Base-by-base conservation (phyloP, 805 yeast species). In the Cephaloascus fragrans region DNA sequence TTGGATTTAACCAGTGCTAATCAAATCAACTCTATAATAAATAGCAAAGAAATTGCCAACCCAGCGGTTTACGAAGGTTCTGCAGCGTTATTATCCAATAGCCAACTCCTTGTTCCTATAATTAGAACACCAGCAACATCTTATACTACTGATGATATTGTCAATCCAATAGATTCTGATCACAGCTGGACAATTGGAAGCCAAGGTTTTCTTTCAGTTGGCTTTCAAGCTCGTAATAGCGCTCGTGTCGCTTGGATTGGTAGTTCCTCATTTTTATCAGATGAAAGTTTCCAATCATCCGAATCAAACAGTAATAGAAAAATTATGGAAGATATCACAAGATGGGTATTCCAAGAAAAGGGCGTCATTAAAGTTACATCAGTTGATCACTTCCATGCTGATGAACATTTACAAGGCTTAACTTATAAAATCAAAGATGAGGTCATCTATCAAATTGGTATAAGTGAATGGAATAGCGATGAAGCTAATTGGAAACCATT, bases 181-280 rank as follows among this genome's bases (percentile, higher is more conserved):
- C 62, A 64, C 17, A 67, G 78, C 3, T 89, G 96, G 95, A 77
- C 84, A 12, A 64, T 78, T 28, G 96, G 96, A 23, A 67, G 77
- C 34, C 94, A 89, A 61, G 88, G 86, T 3, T 80, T 66, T 55
- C 55, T 84, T 38, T 75, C 79, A 18, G 94, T 77, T 8, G 93
- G 79, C 1, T 73, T 86, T 50, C 99, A 93, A 64, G 81, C 81
- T 36, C 67, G 77, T 40, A 75, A 75, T 53, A 86, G 84, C 52
- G 84, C 95, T 2, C 77, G 98, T 49, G 68, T 77, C 35, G 53
- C 72, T 10, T 87, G 97, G 96, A 50, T 81, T 15, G 97, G 97
- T n/a, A 70, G 83, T 35, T 64, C 62, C 19, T 66, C 68, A 17
- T 61, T 83, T 37, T 63, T 89, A 35, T 56, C 50, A 26, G 63